Evolutionary conservation across 2,329 filamentous ascomycete species (phyloP).

Genomic region (Botrytis tulipae): DNA sequence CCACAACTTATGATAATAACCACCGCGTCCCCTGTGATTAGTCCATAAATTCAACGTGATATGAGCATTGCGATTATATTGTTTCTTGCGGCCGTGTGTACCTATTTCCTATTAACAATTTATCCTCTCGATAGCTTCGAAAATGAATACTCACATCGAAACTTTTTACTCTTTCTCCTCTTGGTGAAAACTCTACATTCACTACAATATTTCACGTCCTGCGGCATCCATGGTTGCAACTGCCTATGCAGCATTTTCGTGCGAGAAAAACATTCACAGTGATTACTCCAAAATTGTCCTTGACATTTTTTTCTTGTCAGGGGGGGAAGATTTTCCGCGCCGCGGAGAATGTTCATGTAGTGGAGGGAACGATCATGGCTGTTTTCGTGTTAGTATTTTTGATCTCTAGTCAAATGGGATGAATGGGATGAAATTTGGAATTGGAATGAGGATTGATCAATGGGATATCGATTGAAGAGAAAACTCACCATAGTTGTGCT

Average conservation of each 20-base stretch:
- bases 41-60: conserved; percentile 29
- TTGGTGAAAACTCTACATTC: conserved; percentile 30
- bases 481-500: neutral
- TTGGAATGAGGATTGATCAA: neutral
- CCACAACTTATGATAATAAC: conserved; percentile 33
- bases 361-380: neutral
- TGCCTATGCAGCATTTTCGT: conserved; percentile 23
- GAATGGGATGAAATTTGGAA: too few species aligned
- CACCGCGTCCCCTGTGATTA: conserved; percentile 27
- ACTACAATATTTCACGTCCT: conserved; percentile 30
- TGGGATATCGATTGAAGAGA: accelerated
- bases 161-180: conserved; percentile 29
- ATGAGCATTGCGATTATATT: conserved; percentile 17
- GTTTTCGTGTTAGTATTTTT: neutral
- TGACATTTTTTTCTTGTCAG: neutral
- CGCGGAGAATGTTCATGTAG: neutral
- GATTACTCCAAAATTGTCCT: neutral
- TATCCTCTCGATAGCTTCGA: too few species aligned
- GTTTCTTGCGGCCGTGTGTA: conserved; percentile 27
- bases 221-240: conserved; percentile 31
- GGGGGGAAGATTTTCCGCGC: neutral
- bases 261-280: conserved; percentile 8
- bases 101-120: too few species aligned
- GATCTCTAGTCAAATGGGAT: neutral
- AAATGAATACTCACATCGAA: conserved; percentile 31